Evolutionary conservation across 2,329 filamentous ascomycete genomes (phyloP).

Genomic region (Hypoxylon rubiginosum): DNA sequence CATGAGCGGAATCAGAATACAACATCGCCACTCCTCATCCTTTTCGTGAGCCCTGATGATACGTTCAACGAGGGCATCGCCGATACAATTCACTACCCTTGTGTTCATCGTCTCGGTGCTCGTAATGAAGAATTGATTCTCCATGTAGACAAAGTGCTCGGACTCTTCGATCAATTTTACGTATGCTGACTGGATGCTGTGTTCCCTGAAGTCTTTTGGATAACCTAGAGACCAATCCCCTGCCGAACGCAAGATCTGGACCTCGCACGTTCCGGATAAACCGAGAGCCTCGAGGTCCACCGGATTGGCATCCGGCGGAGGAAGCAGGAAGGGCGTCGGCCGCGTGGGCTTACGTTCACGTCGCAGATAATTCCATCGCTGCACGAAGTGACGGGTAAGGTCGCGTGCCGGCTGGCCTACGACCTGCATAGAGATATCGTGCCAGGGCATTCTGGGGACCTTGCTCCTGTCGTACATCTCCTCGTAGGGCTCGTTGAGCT

Average conservation of each 20-base stretch:
- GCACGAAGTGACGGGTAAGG: slow-evolving; percentile 94
- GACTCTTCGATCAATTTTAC: slow-evolving; percentile 94
- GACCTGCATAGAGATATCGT: slow-evolving; percentile 97
- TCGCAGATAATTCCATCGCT: slow-evolving; percentile 97
- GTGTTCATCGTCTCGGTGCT: slow-evolving; percentile 90
- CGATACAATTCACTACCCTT: slow-evolving; percentile 92
- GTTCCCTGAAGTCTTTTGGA: slow-evolving; percentile 78
- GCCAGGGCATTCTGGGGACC: slow-evolving; percentile 96
- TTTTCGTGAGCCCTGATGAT: slow-evolving; percentile 87
- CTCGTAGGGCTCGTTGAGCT: slow-evolving; percentile 92
- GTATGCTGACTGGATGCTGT: slow-evolving; percentile 96
- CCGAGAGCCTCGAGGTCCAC: slow-evolving; percentile 90
- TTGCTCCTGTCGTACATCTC: slow-evolving; percentile 97
- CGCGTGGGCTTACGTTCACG: slow-evolving; percentile 93
- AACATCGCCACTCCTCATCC: slow-evolving; percentile 89
- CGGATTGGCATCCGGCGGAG: slow-evolving; percentile 89
- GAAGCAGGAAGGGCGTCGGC: slow-evolving; percentile 92
- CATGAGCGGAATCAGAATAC: slow-evolving; percentile 93
- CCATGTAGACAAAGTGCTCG: slow-evolving; percentile 97
- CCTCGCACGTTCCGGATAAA: slow-evolving; percentile 92
- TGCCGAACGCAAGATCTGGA: slow-evolving; percentile 94
- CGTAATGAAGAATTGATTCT: slow-evolving; percentile 98
- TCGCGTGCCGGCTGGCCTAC: slow-evolving; percentile 96
- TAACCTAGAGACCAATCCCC: slow-evolving; percentile 93
- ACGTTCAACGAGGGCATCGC: slow-evolving; percentile 92